Evolutionary conservation across 2,329 filamentous ascomycete species (phyloP).

Genomic region (Diaporthe ampelina): DNA sequence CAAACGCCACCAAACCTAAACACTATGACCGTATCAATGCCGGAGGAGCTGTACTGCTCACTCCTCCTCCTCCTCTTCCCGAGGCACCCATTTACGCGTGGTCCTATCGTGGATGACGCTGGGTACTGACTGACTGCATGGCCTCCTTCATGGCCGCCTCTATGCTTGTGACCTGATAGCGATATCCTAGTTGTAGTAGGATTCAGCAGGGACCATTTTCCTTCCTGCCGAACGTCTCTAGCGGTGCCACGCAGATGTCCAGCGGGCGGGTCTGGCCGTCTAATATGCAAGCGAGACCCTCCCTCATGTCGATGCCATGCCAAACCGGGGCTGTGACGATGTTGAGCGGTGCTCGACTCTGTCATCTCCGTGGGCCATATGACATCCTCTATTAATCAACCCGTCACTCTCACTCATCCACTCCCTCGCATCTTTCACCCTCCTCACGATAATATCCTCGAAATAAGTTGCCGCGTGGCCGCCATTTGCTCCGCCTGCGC

Average conservation of each 20-base stretch:
- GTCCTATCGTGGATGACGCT: not conserved
- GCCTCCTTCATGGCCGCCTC: not conserved
- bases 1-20: constrained; percentile 7
- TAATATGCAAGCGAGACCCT: constrained; percentile 20
- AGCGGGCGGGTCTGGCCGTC: constrained; percentile 19
- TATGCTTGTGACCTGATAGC: not conserved
- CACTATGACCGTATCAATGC: constrained; percentile 7
- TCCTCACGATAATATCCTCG: constrained; percentile 37
- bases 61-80: too few relatives aligned
- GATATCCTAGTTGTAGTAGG: not conserved
- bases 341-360: not conserved
- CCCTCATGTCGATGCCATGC: not conserved
- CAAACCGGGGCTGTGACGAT: not conserved
- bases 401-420: not conserved
- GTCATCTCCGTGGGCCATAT: not conserved
- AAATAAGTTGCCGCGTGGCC: constrained; percentile 41
- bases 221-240: not conserved
- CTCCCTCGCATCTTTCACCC: not conserved
- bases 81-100: not conserved
- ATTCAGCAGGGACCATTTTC: not conserved
- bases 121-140: too few relatives aligned
- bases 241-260: not conserved
- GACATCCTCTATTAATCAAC: not conserved
- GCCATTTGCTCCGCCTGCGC: constrained; percentile 42
- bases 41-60: not conserved